Conservation (phyloP, 106 monocot species). For the Apostasia ramifera region DNA sequence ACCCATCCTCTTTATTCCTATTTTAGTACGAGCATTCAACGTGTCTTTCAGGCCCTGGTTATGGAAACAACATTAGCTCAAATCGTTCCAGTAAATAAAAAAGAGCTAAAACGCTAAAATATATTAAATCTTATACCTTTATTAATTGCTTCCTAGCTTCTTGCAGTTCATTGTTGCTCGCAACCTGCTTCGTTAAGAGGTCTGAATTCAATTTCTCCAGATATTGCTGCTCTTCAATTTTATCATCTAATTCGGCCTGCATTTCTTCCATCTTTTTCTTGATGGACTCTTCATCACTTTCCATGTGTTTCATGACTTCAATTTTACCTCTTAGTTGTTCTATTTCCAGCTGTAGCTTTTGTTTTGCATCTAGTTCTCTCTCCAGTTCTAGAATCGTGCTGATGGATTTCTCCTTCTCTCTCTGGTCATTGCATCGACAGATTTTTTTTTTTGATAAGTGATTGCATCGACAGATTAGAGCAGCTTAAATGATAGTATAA, state of each 20-base stretch:
- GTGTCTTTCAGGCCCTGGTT: constrained; percentile 39
- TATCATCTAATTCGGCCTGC: constrained; percentile 31
- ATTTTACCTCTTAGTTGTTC: constrained; percentile 68
- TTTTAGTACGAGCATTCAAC: constrained; percentile 10
- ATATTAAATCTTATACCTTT: background rate
- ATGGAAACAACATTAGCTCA: background rate
- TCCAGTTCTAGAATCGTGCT: constrained; percentile 62
- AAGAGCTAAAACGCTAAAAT: background rate
- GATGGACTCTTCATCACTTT: constrained; percentile 30
- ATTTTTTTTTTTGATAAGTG: background rate
- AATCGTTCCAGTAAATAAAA: background rate
- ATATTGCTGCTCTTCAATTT: constrained; percentile 8
- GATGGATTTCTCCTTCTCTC: constrained; percentile 56
- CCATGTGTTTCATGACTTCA: constrained; percentile 64
- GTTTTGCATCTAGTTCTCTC: constrained; percentile 71
- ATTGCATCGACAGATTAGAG: constrained; percentile 5
- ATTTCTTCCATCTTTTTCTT: constrained; percentile 43
- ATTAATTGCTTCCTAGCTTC: background rate
- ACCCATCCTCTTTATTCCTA: constrained; percentile 67
- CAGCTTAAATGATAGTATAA: background rate
- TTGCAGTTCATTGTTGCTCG: constrained; percentile 1
- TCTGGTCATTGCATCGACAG: constrained; percentile 30
- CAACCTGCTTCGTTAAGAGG: background rate
- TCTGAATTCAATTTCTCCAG: background rate
- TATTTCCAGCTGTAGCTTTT: constrained; percentile 75